phyloP scores from a whole-genome alignment of 176 grass and related monocot species.

The Musa troglodytarum region DNA sequence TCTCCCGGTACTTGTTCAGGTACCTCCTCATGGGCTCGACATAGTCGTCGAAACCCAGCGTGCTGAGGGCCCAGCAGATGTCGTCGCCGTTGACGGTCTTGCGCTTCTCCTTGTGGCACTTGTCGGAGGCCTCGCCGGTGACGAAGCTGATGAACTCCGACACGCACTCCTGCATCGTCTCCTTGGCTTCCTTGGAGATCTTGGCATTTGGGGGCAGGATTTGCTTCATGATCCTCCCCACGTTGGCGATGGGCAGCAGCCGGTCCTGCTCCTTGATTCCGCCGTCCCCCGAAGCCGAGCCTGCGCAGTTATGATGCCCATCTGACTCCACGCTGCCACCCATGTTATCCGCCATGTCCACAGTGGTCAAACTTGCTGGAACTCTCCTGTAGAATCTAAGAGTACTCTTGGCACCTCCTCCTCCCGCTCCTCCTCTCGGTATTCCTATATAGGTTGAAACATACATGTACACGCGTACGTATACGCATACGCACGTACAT shows the following conservation, averaged over 20 bases:
- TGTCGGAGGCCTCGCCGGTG: conserved; percentile 91
- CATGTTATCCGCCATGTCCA: neutral
- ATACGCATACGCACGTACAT: no score
- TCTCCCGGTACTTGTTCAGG: conserved; percentile 65
- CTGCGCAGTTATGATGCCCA: conserved; percentile 10
- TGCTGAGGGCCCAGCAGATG: conserved; percentile 90
- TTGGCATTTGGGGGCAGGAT: conserved; percentile 83
- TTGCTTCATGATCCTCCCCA: conserved; percentile 86
- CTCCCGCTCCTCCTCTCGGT: neutral
- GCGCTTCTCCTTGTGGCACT: conserved; percentile 94
- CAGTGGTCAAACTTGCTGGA: neutral
- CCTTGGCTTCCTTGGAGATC: conserved; percentile 88
- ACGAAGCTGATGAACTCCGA: conserved; percentile 97
- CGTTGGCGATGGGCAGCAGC: conserved; percentile 91
- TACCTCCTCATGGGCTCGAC: conserved; percentile 59
- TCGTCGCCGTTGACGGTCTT: conserved; percentile 99
- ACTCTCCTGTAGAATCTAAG: neutral
- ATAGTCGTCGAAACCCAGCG: conserved; percentile 77
- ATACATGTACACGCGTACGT: no score
- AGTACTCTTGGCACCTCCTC: neutral
- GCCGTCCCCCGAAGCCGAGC: neutral
- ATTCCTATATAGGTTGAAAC: neutral
- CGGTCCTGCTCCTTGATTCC: conserved; percentile 73
- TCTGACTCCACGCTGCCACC: conserved; percentile 1
- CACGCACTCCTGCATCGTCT: conserved; percentile 97